A percentile compares a stretch with the other conserved stretches of the same genome.
Conservation (phyloP, 768 basidiomycete genomes). For the Amanita subjunquillea region DNA sequence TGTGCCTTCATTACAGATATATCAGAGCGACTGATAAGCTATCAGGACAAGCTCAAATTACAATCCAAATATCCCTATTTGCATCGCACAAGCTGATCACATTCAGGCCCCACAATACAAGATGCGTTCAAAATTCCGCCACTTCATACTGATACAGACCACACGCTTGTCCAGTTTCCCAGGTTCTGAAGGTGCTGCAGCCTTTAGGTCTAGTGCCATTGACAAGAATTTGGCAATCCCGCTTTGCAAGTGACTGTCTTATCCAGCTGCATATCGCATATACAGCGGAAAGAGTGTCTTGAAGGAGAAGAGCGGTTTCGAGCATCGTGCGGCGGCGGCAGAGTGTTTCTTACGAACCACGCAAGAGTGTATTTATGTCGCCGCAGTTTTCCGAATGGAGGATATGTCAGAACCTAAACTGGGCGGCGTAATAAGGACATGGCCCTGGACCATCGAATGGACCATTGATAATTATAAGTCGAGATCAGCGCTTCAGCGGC, state of each 20-base stretch:
- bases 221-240: not conserved
- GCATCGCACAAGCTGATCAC: conserved; percentile 8
- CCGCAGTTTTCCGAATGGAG: not conserved
- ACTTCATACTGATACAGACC: conserved; percentile 8
- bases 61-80: no score
- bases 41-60: no score
- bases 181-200: not conserved
- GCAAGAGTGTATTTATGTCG: not conserved
- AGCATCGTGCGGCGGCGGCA: not conserved
- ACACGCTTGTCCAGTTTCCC: not conserved
- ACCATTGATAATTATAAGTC: no score
- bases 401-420: no score
- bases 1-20: no score
- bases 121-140: conserved; percentile 12
- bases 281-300: not conserved
- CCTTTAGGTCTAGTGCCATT: not conserved
- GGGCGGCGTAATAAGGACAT: no score
- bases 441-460: no score
- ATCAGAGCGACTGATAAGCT: no score
- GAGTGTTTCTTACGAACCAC: not conserved
- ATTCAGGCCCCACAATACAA: conserved; percentile 6
- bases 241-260: not conserved
- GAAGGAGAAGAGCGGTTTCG: not conserved
- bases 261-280: not conserved
- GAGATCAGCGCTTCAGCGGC: no score